Evolutionary conservation across 495 filamentous ascomycete genomes (phyloP), one percentile per base, ranked within the genome.

Genomic region (Xylaria telfairii): DNA sequence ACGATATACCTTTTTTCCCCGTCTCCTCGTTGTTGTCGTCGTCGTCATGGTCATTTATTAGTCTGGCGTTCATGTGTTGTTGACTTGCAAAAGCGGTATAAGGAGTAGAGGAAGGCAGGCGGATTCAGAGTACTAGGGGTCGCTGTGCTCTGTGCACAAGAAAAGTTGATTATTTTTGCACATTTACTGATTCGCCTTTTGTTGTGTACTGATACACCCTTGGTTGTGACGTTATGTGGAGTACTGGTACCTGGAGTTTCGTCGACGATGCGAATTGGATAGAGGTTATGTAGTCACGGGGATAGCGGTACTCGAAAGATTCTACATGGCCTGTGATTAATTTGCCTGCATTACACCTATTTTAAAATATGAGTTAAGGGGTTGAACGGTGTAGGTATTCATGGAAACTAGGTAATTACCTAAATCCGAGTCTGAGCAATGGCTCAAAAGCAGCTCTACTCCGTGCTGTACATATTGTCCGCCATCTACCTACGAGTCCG

Each of bases 61-160:
- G 44, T 41, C 26, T 17, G 57, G 57, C 67, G 67, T 69, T 69
- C 34, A 26, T 17, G 67, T 63, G 46, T 69, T 17, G 21, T 70
- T 59, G 6, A 32, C 37, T 32, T 70, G 68, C 61, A 70, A 70
- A 70, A 70, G 61, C n/a, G 68, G 59, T 70, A 60, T 59, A 63
- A 70, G 68, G 68, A 70, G 68, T 70, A 70, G 68, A 70, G 68
- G 67, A 37, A 42, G 44, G 59, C 47, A 47, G 68, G 15, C 21
- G 67, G 67, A 51, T 26, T 47, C 56, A 61, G 19, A 32, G 28
- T 21, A 44, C 19, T 47, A 15, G 41, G 37, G 26, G 37, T 46
- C 26, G n/a, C 3, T 32, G 24, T 46, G 26, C 41, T 61, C 59
- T 44, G n/a, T 10, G 59, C 51, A 49, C n/a, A 49, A 65, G 62